A percentile compares a stretch with the other conserved stretches of the same genome.
phyloP scores from a whole-genome alignment of 2,329 filamentous ascomycete genomes.

The Fusarium goolgardi region DNA sequence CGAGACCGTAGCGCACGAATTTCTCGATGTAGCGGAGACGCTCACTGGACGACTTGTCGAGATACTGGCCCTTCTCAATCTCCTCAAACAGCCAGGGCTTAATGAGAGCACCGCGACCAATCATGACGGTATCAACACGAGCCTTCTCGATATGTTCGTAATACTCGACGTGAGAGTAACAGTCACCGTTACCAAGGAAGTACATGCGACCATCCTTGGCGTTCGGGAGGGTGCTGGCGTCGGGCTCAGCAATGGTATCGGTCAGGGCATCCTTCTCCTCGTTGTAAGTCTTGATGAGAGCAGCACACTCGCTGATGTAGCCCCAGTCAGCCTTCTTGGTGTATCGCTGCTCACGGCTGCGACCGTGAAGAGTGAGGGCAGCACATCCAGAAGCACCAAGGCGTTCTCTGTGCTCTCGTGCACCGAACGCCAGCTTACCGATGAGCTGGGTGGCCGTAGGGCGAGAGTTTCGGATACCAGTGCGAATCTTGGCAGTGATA shows the following conservation, averaged over 20 bases:
- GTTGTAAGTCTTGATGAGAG: constrained; percentile 84
- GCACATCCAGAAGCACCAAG: constrained; percentile 85
- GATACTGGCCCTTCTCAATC: constrained; percentile 89
- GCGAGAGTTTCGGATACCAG: constrained; percentile 82
- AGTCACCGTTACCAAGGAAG: constrained; percentile 97
- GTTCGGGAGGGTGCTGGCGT: constrained; percentile 77
- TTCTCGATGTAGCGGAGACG: constrained; percentile 87
- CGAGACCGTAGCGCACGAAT: constrained; percentile 89
- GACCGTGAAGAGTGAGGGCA: constrained; percentile 94
- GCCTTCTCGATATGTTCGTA: constrained; percentile 79
- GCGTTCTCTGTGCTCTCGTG: constrained; percentile 75
- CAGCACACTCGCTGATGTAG: constrained; percentile 91
- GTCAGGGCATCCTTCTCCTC: constrained; percentile 71
- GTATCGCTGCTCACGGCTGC: constrained; percentile 94
- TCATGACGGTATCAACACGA: constrained; percentile 93
- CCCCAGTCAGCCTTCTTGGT: constrained; percentile 92
- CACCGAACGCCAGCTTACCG: constrained; percentile 84
- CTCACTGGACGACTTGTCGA: constrained; percentile 93
- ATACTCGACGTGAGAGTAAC: constrained; percentile 93
- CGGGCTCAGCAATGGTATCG: constrained; percentile 83
- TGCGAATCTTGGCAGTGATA: constrained; percentile 94
- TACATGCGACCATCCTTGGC: constrained; percentile 76
- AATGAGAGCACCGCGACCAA: constrained; percentile 93
- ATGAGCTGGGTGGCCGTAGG: constrained; percentile 85
- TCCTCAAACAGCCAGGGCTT: constrained; percentile 99